Evolutionary conservation across 148 eudicot genomes (phyloP), one percentile per base, ranked within the genome.

Genomic region (Chenopodium quinoa): DNA sequence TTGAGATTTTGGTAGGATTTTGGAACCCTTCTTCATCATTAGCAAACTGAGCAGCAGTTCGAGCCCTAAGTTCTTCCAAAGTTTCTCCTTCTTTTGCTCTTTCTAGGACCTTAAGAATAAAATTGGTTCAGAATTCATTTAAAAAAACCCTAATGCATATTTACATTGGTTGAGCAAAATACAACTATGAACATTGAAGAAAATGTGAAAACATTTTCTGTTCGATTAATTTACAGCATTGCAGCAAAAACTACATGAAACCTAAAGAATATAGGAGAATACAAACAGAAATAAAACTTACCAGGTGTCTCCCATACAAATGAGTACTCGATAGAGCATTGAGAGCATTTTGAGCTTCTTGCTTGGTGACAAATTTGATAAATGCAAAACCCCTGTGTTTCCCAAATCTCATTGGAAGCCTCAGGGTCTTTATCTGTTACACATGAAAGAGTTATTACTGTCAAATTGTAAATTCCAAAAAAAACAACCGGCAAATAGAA

Each of bases 301-400:
- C 99, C 98, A 96, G 82, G 88, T 93, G 99, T 56, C 99, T 97
- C 48, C 98, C 99, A 75, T 96, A 96, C 27, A 96, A 84, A 85
- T 96, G 99, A 73, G 99, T 92, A 83, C 76, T 93, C 31, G 98
- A 88, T 83, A 96, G 97, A 75, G 97, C 92, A 88, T 90, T 81
- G 71, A 96, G 88, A 32, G 99, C 99, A 86, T 93, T 96, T 80
- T 91, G 85, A 22, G 99, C 90, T 88, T 96, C 99, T 87, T 96
- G 97, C 86, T 96, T 96, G 2, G 99, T 91, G 40, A 91, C 91
- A 82, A 82, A 96, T 88, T 93, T 98, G 56, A 96, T 97, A 73
- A 96, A 96, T 31, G 95, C 99, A 89, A 93, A 96, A 46, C 99
- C 99, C 85, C 99, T 90, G 75, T 96, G 99, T 84, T 93, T 89